Base-by-base conservation (phyloP, 2,329 filamentous ascomycete species). In the Trichophaea hybrida region DNA sequence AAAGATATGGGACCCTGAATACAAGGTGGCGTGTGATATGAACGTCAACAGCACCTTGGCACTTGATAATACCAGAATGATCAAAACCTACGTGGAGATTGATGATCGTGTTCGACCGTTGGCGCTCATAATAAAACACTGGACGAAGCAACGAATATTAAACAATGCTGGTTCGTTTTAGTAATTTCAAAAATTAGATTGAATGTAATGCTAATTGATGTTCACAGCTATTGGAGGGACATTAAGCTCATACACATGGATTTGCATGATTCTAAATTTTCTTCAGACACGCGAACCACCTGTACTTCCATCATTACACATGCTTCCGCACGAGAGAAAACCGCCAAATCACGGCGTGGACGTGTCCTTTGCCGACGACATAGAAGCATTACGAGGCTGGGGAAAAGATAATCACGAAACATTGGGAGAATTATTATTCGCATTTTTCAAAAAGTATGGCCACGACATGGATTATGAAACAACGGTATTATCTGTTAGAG, bases 231-330 rank as follows among this genome's bases (percentile, higher is more conserved):
- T 89, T 70, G 90, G 93, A 64, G 90, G 88, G 59, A 98, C 93
- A 5, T 78, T 98, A 61, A 97, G 91, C 73, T 98, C 93, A 15
- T 98, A 98, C 71, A 96, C 93, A 24, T 98, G 93, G 93, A 97
- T 97, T 71, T 98, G 93, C 73, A 82, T 98, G 78, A 94, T 97
- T 66, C 85, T 98, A 70, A 94, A 89, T 67, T 98, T 97, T 70
- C 78, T 98, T 32, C 93, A 98, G 73, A 85, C 88, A 55, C 83
- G 89, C 68, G 79, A 85, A 61, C 86, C 88, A 13, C 86, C 91
- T 0, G 81, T 98, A 58, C 74, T 98, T 24, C 93, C 93, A 3
- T 82, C 86, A 13, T 77, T 98, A 37, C 93, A 97, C 70, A 84
- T 89, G 69, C 78, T 81, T 24, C 77, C 80, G 4, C 78, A 84